Evolutionary conservation across 768 basidiomycete species (phyloP), one percentile per base, ranked within the genome.

Genomic region (Baorangia bicolor): DNA sequence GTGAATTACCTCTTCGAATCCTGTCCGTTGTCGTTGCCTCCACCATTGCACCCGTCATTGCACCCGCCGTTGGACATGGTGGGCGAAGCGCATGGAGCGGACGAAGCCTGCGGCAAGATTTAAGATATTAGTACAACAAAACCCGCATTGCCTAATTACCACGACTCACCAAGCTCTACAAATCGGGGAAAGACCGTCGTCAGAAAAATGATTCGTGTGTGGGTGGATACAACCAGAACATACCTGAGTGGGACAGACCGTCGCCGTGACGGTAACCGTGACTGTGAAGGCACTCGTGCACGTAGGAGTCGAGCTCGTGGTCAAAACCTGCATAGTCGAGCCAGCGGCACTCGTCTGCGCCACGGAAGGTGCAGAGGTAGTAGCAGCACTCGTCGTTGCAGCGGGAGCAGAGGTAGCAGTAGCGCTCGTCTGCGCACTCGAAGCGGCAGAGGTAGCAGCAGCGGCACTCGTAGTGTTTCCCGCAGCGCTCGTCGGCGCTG

Each of bases 181-280:
- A 34, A 21, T 18, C 4, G 16, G 18, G 16, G 35, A 35, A n/a
- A 38, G 31, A 34, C 41, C 3, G 3, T 7, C 12, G 6, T 53
- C 31, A 41, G 40, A 33, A 47, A 42, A 4, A 28, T 5, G 2
- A 20, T 9, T 33, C 44, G 1, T 16, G 18, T 14, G 21, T 1
- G 18, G 14, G 31, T 14, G 23, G 18, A 31, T 16, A 31, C 12
- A 33, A 21, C 5, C 1, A 31, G n/a, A 47, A 43, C 55, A 20
- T 49, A 67, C 66, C 37, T 51, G 58, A 30, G 58, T 38, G 6
- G 67, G 55, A 34, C 56, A 63, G 7, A 20, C 43, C 5, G 49
- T 51, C 11, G 55, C 49, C 8, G 62, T 67, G n/a, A 54, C 53
- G 0, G 66, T 67, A 7, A 69, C 64, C 0, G 66, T 60, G n/a